Conservation (phyloP, 371 early-diverging fungal genomes). For the Circinella minor region DNA sequence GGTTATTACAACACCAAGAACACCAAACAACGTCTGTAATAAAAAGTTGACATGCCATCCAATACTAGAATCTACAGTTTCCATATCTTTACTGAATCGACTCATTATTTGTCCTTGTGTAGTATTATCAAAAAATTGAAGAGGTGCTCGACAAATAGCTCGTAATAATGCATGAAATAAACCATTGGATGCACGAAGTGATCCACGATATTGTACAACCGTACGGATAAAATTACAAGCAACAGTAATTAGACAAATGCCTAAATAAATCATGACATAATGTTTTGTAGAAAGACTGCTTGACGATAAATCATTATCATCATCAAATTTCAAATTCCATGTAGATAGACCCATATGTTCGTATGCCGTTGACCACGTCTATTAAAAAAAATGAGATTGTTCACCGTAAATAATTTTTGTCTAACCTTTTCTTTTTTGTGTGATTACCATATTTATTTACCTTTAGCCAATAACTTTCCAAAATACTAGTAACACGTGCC, state of each 20-base stretch:
- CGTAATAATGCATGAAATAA: constrained; percentile 64
- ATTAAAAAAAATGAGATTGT: not conserved
- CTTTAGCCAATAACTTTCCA: constrained; percentile 59
- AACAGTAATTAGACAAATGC: constrained; percentile 35
- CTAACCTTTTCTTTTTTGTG: not conserved
- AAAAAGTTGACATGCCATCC: constrained; percentile 73
- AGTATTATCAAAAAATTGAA: constrained; percentile 88
- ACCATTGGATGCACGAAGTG: constrained; percentile 64
- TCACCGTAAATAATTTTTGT: not conserved
- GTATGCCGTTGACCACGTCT: constrained; percentile 48
- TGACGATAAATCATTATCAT: not conserved
- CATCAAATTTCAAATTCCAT: not conserved
- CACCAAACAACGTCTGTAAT: constrained; percentile 63
- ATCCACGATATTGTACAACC: constrained; percentile 61
- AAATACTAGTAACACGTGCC: constrained; percentile 38
- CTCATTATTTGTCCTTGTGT: constrained; percentile 89
- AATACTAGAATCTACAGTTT: constrained; percentile 75
- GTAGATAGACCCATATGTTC: constrained; percentile 4
- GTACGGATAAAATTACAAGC: constrained; percentile 54
- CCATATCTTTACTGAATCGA: constrained; percentile 88
- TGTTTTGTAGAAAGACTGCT: constrained; percentile 21
- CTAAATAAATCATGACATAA: constrained; percentile 41
- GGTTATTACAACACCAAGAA: constrained; percentile 72
- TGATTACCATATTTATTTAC: constrained; percentile 33
- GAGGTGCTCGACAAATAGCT: constrained; percentile 68